phyloP scores from a whole-genome alignment of 2,329 filamentous ascomycete genomes.

The Aciculosporium take region DNA sequence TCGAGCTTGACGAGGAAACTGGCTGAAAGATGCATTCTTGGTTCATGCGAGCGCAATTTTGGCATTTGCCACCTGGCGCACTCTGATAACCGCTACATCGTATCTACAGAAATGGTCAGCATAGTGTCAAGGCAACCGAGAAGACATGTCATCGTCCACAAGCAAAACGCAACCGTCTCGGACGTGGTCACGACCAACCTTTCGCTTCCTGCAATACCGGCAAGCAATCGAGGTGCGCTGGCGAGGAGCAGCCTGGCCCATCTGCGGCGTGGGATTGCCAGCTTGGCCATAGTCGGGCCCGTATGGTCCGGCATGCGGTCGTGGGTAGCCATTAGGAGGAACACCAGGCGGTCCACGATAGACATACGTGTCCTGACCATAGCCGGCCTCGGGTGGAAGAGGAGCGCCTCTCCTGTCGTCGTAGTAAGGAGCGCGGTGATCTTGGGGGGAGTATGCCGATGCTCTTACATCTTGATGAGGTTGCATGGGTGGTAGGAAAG shows the following conservation, averaged over 20 bases:
- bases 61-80: constrained; percentile 43
- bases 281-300: constrained; percentile 21
- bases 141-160: not conserved
- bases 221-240: constrained; percentile 47
- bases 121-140: too few relatives aligned
- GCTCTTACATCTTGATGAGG: constrained; percentile 20
- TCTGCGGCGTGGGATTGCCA: constrained; percentile 19
- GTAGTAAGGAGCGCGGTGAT: constrained; percentile 25
- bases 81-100: constrained; percentile 47
- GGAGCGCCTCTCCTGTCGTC: constrained; percentile 19
- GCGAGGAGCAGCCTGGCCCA: constrained; percentile 39
- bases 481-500: constrained; percentile 26
- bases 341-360: constrained; percentile 18
- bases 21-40: constrained; percentile 49
- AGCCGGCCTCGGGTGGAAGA: constrained; percentile 13
- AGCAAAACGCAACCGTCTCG: constrained; percentile 1
- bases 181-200: constrained; percentile 25
- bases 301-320: constrained; percentile 17
- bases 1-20: constrained; percentile 40
- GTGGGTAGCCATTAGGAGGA: constrained; percentile 15
- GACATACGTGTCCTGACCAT: constrained; percentile 21
- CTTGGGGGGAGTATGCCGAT: constrained; percentile 23
- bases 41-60: constrained; percentile 47
- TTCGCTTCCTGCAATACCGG: constrained; percentile 46
- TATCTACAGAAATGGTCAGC: constrained; percentile 27